Conservation (phyloP, 192 early-diverging fungal species). For the Oehlia diaphana region DNA sequence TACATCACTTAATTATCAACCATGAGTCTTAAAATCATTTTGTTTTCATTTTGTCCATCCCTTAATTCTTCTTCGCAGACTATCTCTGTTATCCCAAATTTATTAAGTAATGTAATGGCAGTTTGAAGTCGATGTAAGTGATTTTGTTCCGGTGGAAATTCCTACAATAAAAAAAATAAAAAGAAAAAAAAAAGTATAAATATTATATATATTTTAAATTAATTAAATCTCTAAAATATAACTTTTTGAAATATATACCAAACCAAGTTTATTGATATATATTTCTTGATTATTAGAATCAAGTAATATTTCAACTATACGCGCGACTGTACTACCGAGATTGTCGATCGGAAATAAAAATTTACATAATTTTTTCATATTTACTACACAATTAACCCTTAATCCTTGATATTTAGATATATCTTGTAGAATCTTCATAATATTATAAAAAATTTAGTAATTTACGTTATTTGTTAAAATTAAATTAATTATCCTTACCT, state of each 20-base stretch:
- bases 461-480: no score
- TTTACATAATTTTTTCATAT: conserved; percentile 16
- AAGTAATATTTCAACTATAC: conserved; percentile 2
- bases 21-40: neutral
- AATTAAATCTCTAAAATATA: no score
- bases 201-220: no score
- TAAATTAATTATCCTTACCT: neutral
- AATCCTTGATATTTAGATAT: neutral
- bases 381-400: neutral
- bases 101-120: conserved; percentile 9
- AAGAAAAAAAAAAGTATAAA: no score
- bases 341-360: conserved; percentile 12
- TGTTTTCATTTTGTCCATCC: neutral
- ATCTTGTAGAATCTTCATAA: no score
- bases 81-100: conserved; percentile 2
- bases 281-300: conserved; percentile 2
- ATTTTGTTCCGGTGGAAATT: conserved; percentile 25
- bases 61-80: neutral
- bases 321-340: conserved; percentile 3
- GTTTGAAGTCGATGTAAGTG: conserved; percentile 2
- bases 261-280: neutral
- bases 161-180: neutral
- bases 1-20: neutral
- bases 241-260: neutral
- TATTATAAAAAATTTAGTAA: no score